Evolutionary conservation across 768 basidiomycete species (phyloP).

Genomic region (Panaeolus cyanescens): DNA sequence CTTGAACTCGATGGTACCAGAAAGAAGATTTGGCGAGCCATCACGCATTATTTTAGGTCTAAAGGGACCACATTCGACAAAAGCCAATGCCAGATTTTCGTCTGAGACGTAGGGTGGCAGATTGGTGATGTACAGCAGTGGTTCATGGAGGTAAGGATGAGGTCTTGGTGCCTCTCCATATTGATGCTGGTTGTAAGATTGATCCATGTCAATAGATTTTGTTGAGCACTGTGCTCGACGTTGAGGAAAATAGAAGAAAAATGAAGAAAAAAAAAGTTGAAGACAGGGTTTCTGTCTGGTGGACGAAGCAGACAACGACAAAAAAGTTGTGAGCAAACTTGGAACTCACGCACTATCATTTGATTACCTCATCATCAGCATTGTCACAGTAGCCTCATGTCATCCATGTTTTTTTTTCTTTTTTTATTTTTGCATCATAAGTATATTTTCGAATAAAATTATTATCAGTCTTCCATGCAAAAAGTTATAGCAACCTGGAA

Average conservation of each 20-base stretch:
- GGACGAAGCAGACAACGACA: neutral
- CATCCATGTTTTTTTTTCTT: neutral
- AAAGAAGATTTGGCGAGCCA: conserved; percentile 47
- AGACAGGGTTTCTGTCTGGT: neutral
- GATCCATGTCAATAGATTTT: conserved; percentile 47
- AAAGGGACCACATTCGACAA: conserved; percentile 78
- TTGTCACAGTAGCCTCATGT: conserved; percentile 1
- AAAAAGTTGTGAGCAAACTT: neutral
- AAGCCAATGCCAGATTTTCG: conserved; percentile 73
- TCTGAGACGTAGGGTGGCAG: conserved; percentile 74
- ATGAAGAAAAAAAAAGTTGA: conserved; percentile 13
- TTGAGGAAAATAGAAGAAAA: conserved; percentile 16
- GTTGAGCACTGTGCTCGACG: conserved; percentile 8
- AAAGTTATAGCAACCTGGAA: neutral
- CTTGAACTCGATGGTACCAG: conserved; percentile 85
- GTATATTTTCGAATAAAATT: neutral
- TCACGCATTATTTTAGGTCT: conserved; percentile 76
- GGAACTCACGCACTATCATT: conserved; percentile 5
- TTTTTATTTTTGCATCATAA: neutral
- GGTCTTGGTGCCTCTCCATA: conserved; percentile 46
- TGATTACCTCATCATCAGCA: conserved; percentile 3
- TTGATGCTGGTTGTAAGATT: conserved; percentile 36
- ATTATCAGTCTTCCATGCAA: no score
- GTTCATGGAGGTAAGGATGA: conserved; percentile 86
- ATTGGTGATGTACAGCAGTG: conserved; percentile 78